Conservation (phyloP, 306 rosid species). For the Albizia julibrissin region DNA sequence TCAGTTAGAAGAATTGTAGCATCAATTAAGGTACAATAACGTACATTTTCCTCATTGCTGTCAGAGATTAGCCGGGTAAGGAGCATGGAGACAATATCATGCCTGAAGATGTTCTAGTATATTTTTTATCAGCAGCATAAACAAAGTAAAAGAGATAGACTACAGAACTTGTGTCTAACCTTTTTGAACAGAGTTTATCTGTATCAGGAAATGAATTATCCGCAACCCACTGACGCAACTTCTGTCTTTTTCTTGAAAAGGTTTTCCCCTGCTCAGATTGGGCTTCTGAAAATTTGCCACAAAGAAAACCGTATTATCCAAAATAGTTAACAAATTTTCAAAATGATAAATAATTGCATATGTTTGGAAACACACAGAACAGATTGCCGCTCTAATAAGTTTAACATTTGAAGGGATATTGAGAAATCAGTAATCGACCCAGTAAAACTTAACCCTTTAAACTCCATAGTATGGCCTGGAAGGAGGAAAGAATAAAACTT, state of each 20-base stretch:
- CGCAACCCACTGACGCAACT: slow-evolving; percentile 57
- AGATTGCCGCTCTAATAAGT: background rate
- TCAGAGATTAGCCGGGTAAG: slow-evolving; percentile 66
- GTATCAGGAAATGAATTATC: slow-evolving; percentile 49
- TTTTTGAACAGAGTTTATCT: slow-evolving; percentile 51
- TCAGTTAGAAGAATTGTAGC: slow-evolving; percentile 18
- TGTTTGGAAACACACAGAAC: slow-evolving; percentile 17
- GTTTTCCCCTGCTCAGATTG: slow-evolving; percentile 39
- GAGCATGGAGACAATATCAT: slow-evolving; percentile 58
- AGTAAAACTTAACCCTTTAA: background rate
- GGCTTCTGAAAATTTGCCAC: slow-evolving; percentile 46
- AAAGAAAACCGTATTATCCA: slow-evolving; percentile 25
- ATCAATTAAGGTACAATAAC: slow-evolving; percentile 35
- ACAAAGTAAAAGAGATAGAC: slow-evolving; percentile 28
- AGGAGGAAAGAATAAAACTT: slow-evolving; percentile 17
- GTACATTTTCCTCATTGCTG: slow-evolving; percentile 51
- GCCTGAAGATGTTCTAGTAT: slow-evolving; percentile 52
- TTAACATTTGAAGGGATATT: slow-evolving; percentile 25
- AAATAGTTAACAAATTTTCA: slow-evolving; percentile 16
- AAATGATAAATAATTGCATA: slow-evolving; percentile 27
- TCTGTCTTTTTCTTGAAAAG: slow-evolving; percentile 70
- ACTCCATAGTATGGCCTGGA: background rate
- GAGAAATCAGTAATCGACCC: slow-evolving; percentile 15
- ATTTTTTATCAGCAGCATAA: slow-evolving; percentile 26
- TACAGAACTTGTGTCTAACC: slow-evolving; percentile 54